A percentile compares a stretch with the other conserved stretches of the same genome.
These are phyloP conservation scores for Paulownia fortunei DNA, from an alignment of 257 asterid species.

Conservation along the genomic window DNA sequence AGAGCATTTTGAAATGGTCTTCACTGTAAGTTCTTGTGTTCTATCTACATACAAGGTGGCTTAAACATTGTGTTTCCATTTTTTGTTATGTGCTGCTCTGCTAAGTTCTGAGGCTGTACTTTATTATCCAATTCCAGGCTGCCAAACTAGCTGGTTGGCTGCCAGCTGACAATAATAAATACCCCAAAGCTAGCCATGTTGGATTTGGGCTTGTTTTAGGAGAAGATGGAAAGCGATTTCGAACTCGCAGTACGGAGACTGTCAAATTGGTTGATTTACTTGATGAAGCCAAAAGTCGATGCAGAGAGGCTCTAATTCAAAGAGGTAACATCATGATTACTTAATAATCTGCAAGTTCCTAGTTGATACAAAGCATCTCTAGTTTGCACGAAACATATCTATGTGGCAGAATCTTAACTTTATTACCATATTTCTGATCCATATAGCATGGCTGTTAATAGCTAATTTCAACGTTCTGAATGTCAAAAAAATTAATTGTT, in stretches of 20 bases:
- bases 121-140: conserved; percentile 48
- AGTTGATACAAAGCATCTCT: not conserved
- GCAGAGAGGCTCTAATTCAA: conserved; percentile 55
- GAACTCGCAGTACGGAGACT: conserved; percentile 67
- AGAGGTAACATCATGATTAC: conserved; percentile 44
- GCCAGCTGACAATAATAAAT: conserved; percentile 55
- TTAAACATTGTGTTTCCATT: not conserved
- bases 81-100: not conserved
- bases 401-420: not conserved
- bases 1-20: conserved; percentile 73
- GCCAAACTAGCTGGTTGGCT: conserved; percentile 74
- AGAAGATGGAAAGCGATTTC: conserved; percentile 68
- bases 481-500: not conserved
- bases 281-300: conserved; percentile 68
- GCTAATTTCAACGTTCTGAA: not conserved
- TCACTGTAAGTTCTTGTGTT: conserved; percentile 47
- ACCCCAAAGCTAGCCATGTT: conserved; percentile 67
- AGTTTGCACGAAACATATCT: not conserved
- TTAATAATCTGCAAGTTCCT: not conserved
- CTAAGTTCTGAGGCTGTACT: conserved; percentile 16
- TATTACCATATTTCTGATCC: conserved; percentile 12
- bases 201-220: conserved; percentile 80
- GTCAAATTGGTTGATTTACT: conserved; percentile 69
- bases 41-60: not conserved
- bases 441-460: not conserved